A percentile compares a stretch with the other conserved stretches of the same genome.
These are phyloP conservation scores for Nepenthes mirabilis DNA, from an alignment of 148 eudicot species.

Conservation along the genomic window DNA sequence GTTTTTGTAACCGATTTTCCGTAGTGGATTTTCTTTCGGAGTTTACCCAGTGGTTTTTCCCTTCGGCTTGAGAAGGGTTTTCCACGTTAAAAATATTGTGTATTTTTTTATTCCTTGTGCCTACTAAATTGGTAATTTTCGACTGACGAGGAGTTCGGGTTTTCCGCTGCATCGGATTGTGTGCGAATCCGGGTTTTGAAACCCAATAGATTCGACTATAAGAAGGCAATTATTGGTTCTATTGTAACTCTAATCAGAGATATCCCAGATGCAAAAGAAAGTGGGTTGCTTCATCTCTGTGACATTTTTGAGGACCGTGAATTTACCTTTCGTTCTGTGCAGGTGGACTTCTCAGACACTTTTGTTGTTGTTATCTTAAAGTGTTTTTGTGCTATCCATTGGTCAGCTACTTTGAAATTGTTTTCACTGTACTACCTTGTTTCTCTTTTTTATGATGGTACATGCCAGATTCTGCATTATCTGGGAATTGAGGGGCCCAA, in stretches of 20 bases:
- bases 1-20: too few species aligned
- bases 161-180: too few species aligned
- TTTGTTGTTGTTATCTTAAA: neutral
- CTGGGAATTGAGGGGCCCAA: conserved; percentile 96
- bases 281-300: conserved; percentile 90
- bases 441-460: neutral
- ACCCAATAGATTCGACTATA: conserved; percentile 48
- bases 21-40: too few species aligned
- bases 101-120: too few species aligned
- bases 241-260: conserved; percentile 91
- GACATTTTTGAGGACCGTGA: conserved; percentile 99
- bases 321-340: conserved; percentile 93
- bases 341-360: conserved; percentile 17
- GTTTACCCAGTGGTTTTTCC: too few species aligned
- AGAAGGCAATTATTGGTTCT: conserved; percentile 94
- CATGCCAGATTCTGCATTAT: conserved; percentile 78
- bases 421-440: neutral
- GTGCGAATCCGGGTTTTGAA: too few species aligned
- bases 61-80: too few species aligned
- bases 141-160: too few species aligned
- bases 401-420: neutral
- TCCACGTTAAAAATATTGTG: too few species aligned
- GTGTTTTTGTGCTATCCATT: neutral
- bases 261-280: conserved; percentile 97
- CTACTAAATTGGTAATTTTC: too few species aligned